Conservation (phyloP, 441 rosid genomes). For the Pelargonium citronellum region DNA sequence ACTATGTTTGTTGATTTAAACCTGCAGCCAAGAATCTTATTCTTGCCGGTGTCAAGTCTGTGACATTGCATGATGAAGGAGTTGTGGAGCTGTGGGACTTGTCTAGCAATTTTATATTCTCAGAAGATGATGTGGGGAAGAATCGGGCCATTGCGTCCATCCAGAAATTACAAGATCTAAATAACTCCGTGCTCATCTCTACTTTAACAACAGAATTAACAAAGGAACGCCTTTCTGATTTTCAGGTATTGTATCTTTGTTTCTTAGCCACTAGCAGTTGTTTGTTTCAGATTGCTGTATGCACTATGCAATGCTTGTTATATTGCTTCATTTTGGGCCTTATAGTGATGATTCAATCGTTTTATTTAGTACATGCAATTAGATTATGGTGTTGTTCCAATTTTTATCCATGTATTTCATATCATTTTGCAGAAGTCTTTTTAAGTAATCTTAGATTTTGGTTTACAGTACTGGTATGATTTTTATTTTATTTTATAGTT, state of each 20-base stretch:
- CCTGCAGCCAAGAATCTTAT: constrained; percentile 75
- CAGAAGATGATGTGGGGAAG: constrained; percentile 74
- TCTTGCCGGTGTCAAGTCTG: constrained; percentile 90
- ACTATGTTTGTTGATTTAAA: not conserved
- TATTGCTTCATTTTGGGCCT: not conserved
- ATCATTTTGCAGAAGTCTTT: too few species aligned
- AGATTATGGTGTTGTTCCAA: too few species aligned
- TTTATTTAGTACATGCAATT: not conserved
- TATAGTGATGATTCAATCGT: not conserved
- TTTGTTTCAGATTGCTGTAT: not conserved
- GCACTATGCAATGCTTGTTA: not conserved
- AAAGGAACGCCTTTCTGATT: constrained; percentile 61
- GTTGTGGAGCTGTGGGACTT: constrained; percentile 80
- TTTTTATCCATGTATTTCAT: too few species aligned
- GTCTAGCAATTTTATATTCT: constrained; percentile 65
- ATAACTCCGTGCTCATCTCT: constrained; percentile 62
- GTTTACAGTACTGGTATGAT: too few species aligned
- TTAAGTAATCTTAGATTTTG: too few species aligned
- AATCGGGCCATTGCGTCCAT: constrained; percentile 81
- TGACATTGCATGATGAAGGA: constrained; percentile 75
- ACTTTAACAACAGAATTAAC: constrained; percentile 59
- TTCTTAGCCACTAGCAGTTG: not conserved
- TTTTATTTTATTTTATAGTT: too few species aligned
- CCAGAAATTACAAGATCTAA: constrained; percentile 82
- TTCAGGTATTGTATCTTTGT: constrained; percentile 41